Conservation (phyloP, 2,329 filamentous ascomycete species). For the Lachnellula subtilissima region DNA sequence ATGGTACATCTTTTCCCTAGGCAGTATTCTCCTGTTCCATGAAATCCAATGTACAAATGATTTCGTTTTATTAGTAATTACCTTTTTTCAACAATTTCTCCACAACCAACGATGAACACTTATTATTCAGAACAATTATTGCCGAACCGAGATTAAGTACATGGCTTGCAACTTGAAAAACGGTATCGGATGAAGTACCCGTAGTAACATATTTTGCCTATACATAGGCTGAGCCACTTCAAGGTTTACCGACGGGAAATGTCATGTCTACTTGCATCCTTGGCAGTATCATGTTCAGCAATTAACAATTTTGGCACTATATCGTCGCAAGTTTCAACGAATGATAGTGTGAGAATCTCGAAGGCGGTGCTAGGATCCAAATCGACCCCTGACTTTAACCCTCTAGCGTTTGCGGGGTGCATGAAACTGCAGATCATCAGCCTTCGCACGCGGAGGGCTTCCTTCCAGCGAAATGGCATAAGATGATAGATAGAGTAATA, state of each 20-base stretch:
- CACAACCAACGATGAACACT: not conserved
- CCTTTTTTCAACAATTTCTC: not conserved
- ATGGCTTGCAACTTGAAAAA: not conserved
- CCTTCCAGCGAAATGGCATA: not conserved
- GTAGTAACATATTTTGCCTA: constrained; percentile 2
- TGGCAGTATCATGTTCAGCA: not conserved
- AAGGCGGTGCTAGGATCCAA: not conserved
- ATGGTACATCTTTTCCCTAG: no score
- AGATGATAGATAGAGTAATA: no score
- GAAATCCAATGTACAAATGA: no score
- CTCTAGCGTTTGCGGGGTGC: not conserved
- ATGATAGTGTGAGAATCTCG: not conserved
- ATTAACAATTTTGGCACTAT: no score
- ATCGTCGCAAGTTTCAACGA: not conserved
- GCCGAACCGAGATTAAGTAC: not conserved
- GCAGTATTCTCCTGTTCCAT: no score
- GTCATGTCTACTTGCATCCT: not conserved
- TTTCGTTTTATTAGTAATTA: no score
- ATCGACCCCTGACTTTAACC: not conserved
- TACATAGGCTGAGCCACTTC: not conserved
- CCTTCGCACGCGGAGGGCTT: not conserved
- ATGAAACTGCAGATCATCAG: not conserved
- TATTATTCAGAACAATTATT: not conserved
- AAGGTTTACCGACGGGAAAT: not conserved
- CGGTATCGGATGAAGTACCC: not conserved